Conservation (phyloP, 225 moss, liverwort and hornwort genomes). For the Lunularia cruciata region DNA sequence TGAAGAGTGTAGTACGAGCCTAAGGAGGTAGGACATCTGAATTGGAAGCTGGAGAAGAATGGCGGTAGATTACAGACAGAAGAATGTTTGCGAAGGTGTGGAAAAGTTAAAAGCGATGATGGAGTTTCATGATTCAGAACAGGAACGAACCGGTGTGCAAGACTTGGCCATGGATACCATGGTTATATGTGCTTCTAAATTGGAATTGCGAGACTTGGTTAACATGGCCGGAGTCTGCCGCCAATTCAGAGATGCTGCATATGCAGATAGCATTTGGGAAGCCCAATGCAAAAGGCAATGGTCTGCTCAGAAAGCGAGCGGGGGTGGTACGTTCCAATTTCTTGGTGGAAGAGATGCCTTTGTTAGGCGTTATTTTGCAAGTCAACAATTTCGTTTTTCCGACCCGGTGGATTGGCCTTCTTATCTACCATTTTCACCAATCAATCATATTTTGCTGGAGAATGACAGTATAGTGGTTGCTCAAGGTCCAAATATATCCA, state of each 20-base stretch:
- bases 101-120: background rate
- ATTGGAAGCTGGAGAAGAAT: too few relatives aligned
- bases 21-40: too few relatives aligned
- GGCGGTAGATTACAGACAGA: background rate
- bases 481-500: conserved; percentile 68
- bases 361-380: conserved; percentile 55
- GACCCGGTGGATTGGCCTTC: conserved; percentile 65
- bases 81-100: background rate
- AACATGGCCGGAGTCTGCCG: conserved; percentile 69
- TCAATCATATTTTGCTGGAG: conserved; percentile 64
- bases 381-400: conserved; percentile 61
- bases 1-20: too few relatives aligned
- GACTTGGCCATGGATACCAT: conserved; percentile 69
- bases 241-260: conserved; percentile 65
- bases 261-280: conserved; percentile 62
- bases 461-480: conserved; percentile 58
- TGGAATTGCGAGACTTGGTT: conserved; percentile 52
- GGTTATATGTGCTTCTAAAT: conserved; percentile 56
- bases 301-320: conserved; percentile 54
- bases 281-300: conserved; percentile 66
- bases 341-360: conserved; percentile 67
- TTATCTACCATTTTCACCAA: conserved; percentile 58
- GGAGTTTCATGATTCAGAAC: background rate
- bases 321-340: conserved; percentile 52
- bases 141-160: conserved; percentile 33